Evolutionary conservation across 2,329 filamentous ascomycete species (phyloP).

Genomic region (Pseudocercospora cruenta): DNA sequence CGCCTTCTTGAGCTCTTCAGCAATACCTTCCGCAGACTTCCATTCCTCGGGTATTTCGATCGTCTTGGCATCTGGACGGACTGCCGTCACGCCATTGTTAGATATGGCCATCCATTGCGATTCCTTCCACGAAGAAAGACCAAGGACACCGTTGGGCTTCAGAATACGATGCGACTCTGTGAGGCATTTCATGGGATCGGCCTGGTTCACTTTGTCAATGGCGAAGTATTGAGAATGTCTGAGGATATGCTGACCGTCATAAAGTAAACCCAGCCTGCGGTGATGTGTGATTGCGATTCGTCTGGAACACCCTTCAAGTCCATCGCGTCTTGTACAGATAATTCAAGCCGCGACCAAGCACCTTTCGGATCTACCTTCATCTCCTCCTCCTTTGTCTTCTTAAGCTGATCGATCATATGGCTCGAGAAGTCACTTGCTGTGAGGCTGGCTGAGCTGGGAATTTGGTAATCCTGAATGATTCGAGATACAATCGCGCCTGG

Average conservation of each 20-base stretch:
- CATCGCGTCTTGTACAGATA: constrained; percentile 34
- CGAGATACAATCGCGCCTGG: constrained; percentile 34
- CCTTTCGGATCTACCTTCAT: constrained; percentile 20
- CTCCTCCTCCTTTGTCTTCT: constrained; percentile 20
- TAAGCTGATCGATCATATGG: constrained; percentile 36
- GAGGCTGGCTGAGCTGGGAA: constrained; percentile 28
- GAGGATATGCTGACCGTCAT: constrained; percentile 29
- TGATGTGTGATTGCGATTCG: constrained; percentile 34
- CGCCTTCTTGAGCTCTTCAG: constrained; percentile 33
- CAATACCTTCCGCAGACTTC: constrained; percentile 25
- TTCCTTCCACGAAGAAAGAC: constrained; percentile 34
- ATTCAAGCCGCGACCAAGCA: constrained; percentile 33
- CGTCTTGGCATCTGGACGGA: constrained; percentile 28
- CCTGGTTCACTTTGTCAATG: constrained; percentile 14
- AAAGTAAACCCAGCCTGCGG: constrained; percentile 40
- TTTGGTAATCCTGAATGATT: constrained; percentile 30
- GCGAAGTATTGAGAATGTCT: constrained; percentile 8
- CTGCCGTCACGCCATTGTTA: constrained; percentile 18
- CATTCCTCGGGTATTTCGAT: constrained; percentile 33
- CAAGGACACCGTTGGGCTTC: constrained; percentile 29
- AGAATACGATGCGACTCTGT: constrained; percentile 34
- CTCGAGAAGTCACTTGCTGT: constrained; percentile 36
- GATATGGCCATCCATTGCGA: constrained; percentile 37
- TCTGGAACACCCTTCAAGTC: constrained; percentile 30
- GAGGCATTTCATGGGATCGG: constrained; percentile 27